These are phyloP conservation scores for Chaetomium tenue DNA, from an alignment of 495 filamentous ascomycete genomes.

Conservation along the genomic window DNA sequence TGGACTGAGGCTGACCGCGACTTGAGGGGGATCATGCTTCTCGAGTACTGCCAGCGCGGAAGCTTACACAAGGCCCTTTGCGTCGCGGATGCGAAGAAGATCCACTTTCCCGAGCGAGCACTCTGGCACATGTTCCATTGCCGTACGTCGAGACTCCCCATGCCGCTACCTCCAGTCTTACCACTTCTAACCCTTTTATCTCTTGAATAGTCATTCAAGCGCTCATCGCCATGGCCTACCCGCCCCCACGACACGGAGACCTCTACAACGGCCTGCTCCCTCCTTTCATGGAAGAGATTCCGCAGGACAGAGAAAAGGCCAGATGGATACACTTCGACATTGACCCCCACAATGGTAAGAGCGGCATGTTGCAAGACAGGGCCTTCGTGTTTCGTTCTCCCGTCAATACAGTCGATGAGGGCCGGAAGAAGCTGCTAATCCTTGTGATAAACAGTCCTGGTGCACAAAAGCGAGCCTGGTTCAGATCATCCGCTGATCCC, in stretches of 20 bases:
- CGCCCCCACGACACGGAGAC: background rate
- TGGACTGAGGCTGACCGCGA: background rate
- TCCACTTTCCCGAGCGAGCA: background rate
- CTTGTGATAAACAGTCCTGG: background rate
- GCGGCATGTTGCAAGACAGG: no score
- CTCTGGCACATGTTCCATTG: slow-evolving; percentile 6
- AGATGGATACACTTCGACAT: slow-evolving; percentile 17
- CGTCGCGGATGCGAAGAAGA: background rate
- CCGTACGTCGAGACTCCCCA: background rate
- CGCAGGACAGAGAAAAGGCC: background rate
- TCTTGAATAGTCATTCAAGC: background rate
- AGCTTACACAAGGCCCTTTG: background rate
- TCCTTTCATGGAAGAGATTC: background rate
- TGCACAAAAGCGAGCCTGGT: background rate
- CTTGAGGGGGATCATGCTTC: background rate
- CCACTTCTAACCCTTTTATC: background rate
- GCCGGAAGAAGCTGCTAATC: background rate
- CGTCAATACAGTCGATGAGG: no score
- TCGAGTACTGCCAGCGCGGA: background rate
- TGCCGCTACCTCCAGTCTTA: background rate
- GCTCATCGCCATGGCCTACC: background rate
- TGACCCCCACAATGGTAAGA: slow-evolving; percentile 12
- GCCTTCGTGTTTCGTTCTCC: background rate
- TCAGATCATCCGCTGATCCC: background rate
- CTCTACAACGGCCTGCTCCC: background rate